Percentiles rank a stretch among this genome's conserved stretches.
Evolutionary conservation across 2,329 filamentous ascomycete species (phyloP).

Genomic region (Emergomyces pasteurianus): DNA sequence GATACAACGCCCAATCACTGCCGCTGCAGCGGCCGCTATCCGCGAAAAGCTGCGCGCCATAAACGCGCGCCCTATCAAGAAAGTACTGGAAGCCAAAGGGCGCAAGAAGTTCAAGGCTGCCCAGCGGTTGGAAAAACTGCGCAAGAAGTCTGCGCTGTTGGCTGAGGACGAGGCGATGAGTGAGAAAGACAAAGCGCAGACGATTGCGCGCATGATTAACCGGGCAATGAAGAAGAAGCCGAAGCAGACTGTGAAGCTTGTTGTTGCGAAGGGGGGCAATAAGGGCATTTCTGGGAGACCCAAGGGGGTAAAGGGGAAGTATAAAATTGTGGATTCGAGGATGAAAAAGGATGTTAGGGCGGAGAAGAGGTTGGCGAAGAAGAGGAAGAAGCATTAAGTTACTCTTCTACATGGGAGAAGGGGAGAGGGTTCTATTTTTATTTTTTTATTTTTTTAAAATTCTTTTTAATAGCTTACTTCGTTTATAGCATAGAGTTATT

Average conservation of each 20-base stretch:
- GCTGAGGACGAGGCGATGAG: slow-evolving; percentile 84
- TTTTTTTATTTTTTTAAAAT: too few relatives aligned
- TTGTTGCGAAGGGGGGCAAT: slow-evolving; percentile 77
- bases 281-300: slow-evolving; percentile 76
- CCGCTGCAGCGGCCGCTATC: slow-evolving; percentile 80
- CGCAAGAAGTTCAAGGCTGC: slow-evolving; percentile 95
- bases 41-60: slow-evolving; percentile 86
- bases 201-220: slow-evolving; percentile 68
- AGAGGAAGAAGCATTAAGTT: slow-evolving; percentile 45
- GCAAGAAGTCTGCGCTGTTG: slow-evolving; percentile 90
- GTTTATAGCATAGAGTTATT: not conserved
- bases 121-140: slow-evolving; percentile 80
- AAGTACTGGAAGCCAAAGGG: slow-evolving; percentile 91
- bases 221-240: slow-evolving; percentile 79
- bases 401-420: not conserved
- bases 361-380: slow-evolving; percentile 69
- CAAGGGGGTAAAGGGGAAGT: slow-evolving; percentile 84
- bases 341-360: slow-evolving; percentile 95
- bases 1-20: slow-evolving; percentile 76
- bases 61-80: slow-evolving; percentile 96
- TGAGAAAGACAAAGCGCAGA: slow-evolving; percentile 88
- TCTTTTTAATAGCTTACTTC: not conserved
- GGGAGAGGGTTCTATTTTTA: not conserved
- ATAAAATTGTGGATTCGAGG: slow-evolving; percentile 90
- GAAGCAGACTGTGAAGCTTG: slow-evolving; percentile 68